Evolutionary conservation across 164 flowering plant species (phyloP), one percentile per base, ranked within the genome.

Genomic region (Sextonia rubra): DNA sequence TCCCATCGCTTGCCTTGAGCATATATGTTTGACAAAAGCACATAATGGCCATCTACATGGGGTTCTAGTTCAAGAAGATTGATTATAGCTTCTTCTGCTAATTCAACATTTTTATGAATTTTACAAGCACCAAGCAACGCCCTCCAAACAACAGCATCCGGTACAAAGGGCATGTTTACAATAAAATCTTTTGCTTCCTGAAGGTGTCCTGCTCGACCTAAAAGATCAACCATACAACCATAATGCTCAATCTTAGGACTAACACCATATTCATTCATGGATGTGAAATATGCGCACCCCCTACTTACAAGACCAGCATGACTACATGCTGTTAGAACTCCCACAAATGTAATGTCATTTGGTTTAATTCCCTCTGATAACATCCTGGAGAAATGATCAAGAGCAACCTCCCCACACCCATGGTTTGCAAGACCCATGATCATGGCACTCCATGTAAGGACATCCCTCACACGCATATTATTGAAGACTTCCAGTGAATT

Each of bases 151-250:
- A 77, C 49, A 2, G 84, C 84, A 77, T 82, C 84, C 3, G 82
- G 82, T 12, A 71, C 68, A 60, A 77, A 75, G 5, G 82, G 79
- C 82, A 80, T 82, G 30, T 49, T 79, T 73, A 37, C 71, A 24
- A 82, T 71, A 64, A 82, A 72, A 49, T 77, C 77, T 68, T 74
- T 80, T 1, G 84, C 84, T 49, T 80, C 82, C 15, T 61, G 25
- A 64, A 82, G 79, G 2, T 8, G 61, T 26, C 84, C 82, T 27
- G 75, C 76, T 56, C 84, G 78, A 48, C 82, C 77, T 49, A 82
- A 71, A 70, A 79, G 71, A 73, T 82, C 84, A 68, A 82, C 77
- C 80, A 82, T 73, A 48, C 84, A 82, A 64, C 80, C 84, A 75
- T 82, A 82, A 63, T 82, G 84, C 70, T 82, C 82, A 60, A 79